Evolutionary conservation across 2,329 filamentous ascomycete genomes (phyloP).

Genomic region (Scolecobasidium constrictum): DNA sequence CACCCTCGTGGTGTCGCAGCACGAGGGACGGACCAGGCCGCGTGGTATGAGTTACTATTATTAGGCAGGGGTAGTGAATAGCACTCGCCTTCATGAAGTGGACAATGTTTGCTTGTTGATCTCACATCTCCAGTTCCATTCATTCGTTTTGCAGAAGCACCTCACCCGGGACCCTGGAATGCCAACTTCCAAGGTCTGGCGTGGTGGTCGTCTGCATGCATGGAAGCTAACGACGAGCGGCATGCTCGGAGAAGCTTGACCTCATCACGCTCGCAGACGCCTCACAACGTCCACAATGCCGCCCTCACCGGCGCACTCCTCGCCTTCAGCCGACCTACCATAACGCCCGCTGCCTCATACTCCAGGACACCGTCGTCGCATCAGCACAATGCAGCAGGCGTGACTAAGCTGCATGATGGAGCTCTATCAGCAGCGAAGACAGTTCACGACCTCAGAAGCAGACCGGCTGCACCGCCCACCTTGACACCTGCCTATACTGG

Average conservation of each 20-base stretch:
- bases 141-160: no score
- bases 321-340: constrained; percentile 35
- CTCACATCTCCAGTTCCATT: no score
- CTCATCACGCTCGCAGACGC: constrained; percentile 7
- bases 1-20: no score
- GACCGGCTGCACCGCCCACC: constrained; percentile 13
- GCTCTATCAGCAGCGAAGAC: constrained; percentile 35
- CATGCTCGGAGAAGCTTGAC: not conserved
- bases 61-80: no score
- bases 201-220: no score
- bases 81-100: no score
- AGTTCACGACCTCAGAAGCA: constrained; percentile 20
- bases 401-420: constrained; percentile 29
- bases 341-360: constrained; percentile 27
- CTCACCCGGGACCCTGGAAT: no score
- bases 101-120: no score
- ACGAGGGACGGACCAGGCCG: no score
- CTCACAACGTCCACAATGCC: constrained; percentile 22
- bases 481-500: not conserved
- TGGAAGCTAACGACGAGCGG: not conserved
- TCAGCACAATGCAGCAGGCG: constrained; percentile 17
- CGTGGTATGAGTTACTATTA: no score
- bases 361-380: not conserved
- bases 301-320: constrained; percentile 37
- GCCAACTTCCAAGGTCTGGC: no score